Percentiles rank a stretch among this genome's conserved stretches.
Evolutionary conservation across 257 asterid species (phyloP).

Genomic region (Solanum lignicaule): DNA sequence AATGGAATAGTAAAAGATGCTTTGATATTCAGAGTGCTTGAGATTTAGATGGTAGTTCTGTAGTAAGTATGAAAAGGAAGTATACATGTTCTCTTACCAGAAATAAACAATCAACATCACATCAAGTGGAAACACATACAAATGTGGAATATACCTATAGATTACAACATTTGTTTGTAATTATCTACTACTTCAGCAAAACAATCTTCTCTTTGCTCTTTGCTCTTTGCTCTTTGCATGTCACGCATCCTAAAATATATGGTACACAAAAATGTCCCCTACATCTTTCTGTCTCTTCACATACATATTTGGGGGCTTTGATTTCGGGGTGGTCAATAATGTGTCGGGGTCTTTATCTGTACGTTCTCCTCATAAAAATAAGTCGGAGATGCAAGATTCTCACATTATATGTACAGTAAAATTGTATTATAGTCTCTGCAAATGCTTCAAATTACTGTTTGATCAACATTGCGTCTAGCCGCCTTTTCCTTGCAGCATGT

Average conservation of each 20-base stretch:
- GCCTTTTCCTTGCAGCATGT: conserved; percentile 69
- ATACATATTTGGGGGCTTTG: not conserved
- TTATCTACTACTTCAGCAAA: not conserved
- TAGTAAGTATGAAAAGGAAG: not conserved
- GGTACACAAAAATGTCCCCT: not conserved
- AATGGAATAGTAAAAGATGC: not conserved
- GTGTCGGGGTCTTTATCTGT: not conserved
- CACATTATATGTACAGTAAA: conserved; percentile 20
- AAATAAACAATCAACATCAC: not conserved
- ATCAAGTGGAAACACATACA: not conserved
- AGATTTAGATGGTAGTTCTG: not conserved
- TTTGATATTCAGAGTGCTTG: not conserved
- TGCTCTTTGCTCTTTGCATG: not conserved
- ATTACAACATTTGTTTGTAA: not conserved
- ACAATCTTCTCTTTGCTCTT: not conserved
- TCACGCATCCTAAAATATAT: not conserved
- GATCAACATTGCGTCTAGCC: conserved; percentile 66
- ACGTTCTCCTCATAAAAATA: not conserved
- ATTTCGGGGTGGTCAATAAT: not conserved
- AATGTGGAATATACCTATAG: not conserved
- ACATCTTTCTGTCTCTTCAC: not conserved
- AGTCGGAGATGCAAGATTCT: not conserved
- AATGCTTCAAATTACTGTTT: conserved; percentile 24
- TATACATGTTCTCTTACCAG: not conserved
- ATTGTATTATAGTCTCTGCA: not conserved